A percentile compares a stretch with the other conserved stretches of the same genome.
Conservation (phyloP, 345 rosid genomes). For the Toxicodendron radicans region DNA sequence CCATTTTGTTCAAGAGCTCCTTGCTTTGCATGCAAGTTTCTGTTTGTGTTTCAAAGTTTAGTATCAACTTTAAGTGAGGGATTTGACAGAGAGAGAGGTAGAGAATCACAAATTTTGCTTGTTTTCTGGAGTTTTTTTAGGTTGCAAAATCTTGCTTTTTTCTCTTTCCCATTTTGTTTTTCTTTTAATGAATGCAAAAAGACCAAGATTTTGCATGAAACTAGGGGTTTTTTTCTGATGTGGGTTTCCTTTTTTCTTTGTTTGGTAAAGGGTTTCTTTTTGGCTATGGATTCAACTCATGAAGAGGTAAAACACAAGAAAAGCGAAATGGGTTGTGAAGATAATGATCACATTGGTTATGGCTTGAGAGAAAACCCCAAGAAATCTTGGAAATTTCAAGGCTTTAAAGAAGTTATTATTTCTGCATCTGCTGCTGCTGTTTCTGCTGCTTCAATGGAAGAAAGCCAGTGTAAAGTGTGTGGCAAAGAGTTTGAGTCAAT, state of each 20-base stretch:
- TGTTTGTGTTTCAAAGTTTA: not conserved
- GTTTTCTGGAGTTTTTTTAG: conserved; percentile 6
- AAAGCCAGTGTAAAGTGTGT: conserved; percentile 33
- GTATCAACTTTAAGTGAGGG: conserved; percentile 5
- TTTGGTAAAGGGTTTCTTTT: conserved; percentile 23
- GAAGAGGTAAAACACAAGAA: conserved; percentile 20
- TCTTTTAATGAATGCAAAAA: not conserved
- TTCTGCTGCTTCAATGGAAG: conserved; percentile 11
- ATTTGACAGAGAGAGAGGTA: not conserved
- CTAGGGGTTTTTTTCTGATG: conserved; percentile 15
- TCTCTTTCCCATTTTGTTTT: too few species aligned
- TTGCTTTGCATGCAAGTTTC: conserved; percentile 18
- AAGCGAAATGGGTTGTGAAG: conserved; percentile 27
- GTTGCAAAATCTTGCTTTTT: not conserved
- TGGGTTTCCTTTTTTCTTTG: conserved; percentile 20
- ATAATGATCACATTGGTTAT: conserved; percentile 30
- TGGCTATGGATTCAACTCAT: conserved; percentile 19
- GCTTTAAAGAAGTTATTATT: conserved; percentile 10
- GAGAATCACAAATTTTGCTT: not conserved
- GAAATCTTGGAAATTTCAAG: conserved; percentile 56
- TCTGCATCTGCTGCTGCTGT: not conserved
- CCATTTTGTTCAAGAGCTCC: too few species aligned
- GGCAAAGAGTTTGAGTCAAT: conserved; percentile 37
- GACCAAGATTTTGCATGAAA: conserved; percentile 4
- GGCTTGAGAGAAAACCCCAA: conserved; percentile 63